phyloP scores from a whole-genome alignment of 805 yeast genomes.

The Barnettozyma pratensis region DNA sequence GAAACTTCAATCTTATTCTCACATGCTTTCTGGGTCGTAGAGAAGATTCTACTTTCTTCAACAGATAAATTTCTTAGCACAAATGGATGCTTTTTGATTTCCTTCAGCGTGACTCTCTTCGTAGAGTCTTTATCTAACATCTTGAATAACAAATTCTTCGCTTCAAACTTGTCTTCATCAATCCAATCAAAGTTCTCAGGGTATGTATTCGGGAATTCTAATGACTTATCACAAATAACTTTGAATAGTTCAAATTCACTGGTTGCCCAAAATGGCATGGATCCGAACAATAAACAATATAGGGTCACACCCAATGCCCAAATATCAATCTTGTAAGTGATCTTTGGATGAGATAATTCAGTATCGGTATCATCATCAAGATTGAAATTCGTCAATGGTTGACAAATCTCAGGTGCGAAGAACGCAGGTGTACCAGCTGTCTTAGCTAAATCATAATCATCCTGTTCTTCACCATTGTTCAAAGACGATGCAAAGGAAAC shows the following conservation, averaged over 20 bases:
- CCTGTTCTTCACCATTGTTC: conserved; percentile 42
- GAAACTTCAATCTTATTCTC: conserved; percentile 46
- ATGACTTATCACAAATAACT: conserved; percentile 60
- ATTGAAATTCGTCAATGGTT: conserved; percentile 30
- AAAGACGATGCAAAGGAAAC: conserved; percentile 67
- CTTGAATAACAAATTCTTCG: conserved; percentile 52
- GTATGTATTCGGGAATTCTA: conserved; percentile 57
- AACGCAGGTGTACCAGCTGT: conserved; percentile 98
- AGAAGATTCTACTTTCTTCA: conserved; percentile 19
- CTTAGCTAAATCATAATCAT: conserved; percentile 82
- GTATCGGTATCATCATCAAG: conserved; percentile 19
- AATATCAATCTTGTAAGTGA: conserved; percentile 84
- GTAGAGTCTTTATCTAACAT: conserved; percentile 68
- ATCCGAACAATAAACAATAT: conserved; percentile 82
- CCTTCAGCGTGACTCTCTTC: conserved; percentile 60
- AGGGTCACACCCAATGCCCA: conserved; percentile 96
- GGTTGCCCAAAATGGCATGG: conserved; percentile 83
- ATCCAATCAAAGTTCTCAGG: conserved; percentile 29
- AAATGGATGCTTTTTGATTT: conserved; percentile 77
- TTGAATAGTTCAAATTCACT: conserved; percentile 83
- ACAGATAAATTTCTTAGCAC: conserved; percentile 37
- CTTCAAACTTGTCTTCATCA: conserved; percentile 36
- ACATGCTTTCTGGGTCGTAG: conserved; percentile 24
- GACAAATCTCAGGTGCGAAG: conserved; percentile 89
- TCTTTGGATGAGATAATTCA: conserved; percentile 35